Percentiles rank a stretch among this genome's conserved stretches.
phyloP scores from a whole-genome alignment of 2,329 filamentous ascomycete genomes.

The Emergomyces africanus region DNA sequence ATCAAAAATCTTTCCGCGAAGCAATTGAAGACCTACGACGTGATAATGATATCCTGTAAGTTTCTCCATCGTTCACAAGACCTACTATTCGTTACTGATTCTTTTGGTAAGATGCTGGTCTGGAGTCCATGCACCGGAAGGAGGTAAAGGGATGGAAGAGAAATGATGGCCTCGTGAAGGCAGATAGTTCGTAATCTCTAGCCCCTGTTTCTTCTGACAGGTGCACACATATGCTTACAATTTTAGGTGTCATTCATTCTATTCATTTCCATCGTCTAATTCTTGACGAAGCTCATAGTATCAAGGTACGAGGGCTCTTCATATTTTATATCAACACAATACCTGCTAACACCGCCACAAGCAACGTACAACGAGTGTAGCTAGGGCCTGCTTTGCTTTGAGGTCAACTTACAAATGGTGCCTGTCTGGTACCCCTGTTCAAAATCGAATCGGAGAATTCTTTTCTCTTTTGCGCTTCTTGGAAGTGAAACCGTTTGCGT shows the following conservation, averaged over 20 bases:
- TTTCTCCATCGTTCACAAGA: slow-evolving; percentile 15
- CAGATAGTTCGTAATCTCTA: slow-evolving; percentile 41
- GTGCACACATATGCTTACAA: background rate
- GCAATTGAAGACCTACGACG: slow-evolving; percentile 70
- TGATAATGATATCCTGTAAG: slow-evolving; percentile 96
- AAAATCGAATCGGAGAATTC: slow-evolving; percentile 95
- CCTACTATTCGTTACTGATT: background rate
- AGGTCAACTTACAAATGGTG: slow-evolving; percentile 90
- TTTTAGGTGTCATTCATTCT: slow-evolving; percentile 60
- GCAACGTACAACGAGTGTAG: slow-evolving; percentile 70
- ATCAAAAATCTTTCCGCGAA: slow-evolving; percentile 62
- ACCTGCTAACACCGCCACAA: slow-evolving; percentile 6
- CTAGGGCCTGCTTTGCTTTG: slow-evolving; percentile 87
- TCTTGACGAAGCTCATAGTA: slow-evolving; percentile 89
- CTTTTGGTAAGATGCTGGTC: slow-evolving; percentile 36
- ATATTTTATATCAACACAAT: background rate
- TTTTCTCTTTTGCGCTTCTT: slow-evolving; percentile 91
- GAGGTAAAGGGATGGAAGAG: slow-evolving; percentile 83
- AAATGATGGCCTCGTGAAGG: slow-evolving; percentile 67
- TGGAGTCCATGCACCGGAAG: slow-evolving; percentile 87
- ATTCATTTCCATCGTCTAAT: slow-evolving; percentile 85
- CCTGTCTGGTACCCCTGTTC: slow-evolving; percentile 83
- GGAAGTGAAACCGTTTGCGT: slow-evolving; percentile 75
- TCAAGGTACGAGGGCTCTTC: slow-evolving; percentile 47
- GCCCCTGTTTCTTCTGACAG: background rate